A percentile compares a stretch with the other conserved stretches of the same genome.
These are phyloP conservation scores for Diplotaxis tenuifolia DNA, from an alignment of 345 rosid species.

Conservation along the genomic window DNA sequence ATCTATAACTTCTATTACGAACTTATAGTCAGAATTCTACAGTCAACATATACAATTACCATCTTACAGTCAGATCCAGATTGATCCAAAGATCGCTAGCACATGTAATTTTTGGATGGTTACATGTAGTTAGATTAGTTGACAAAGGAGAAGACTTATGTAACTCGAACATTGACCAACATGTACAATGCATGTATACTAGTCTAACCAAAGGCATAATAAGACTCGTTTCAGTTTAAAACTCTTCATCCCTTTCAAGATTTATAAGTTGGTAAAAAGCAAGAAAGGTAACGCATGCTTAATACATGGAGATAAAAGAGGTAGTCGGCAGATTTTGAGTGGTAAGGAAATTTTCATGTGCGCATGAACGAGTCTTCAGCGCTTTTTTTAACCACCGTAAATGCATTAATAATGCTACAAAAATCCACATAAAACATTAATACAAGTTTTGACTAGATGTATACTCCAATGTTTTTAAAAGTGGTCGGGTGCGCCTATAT, in stretches of 20 bases:
- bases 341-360: not conserved
- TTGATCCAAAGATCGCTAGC: not conserved
- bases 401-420: not conserved
- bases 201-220: not conserved
- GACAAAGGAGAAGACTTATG: not conserved
- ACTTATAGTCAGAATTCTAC: not conserved
- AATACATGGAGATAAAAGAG: not conserved
- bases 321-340: not conserved
- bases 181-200: not conserved
- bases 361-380: not conserved
- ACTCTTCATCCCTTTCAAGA: not conserved
- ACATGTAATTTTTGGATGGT: not conserved
- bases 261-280: not conserved
- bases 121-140: not conserved
- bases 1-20: not conserved
- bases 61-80: not conserved
- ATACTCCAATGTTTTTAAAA: too few relatives aligned
- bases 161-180: not conserved
- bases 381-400: not conserved
- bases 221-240: not conserved
- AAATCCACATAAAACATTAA: not conserved
- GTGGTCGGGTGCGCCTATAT: too few relatives aligned
- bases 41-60: not conserved
- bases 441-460: too few relatives aligned
- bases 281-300: not conserved